phyloP scores from a whole-genome alignment of 202 grass and related monocot species.

The Setaria viridis region DNA sequence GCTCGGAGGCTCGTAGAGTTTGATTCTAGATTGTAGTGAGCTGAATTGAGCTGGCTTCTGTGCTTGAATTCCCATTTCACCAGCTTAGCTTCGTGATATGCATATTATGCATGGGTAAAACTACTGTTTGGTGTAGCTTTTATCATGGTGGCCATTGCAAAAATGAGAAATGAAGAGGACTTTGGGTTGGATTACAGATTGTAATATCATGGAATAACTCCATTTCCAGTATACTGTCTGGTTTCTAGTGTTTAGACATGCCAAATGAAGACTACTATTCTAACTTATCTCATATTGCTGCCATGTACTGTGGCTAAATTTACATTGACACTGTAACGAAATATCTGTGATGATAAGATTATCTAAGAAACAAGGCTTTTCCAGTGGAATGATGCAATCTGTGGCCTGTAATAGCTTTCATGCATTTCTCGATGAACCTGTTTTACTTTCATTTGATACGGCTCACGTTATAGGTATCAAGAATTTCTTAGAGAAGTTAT shows the following conservation, averaged over 20 bases:
- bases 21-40: constrained; percentile 5
- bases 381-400: not conserved
- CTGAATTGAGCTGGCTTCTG: constrained; percentile 29
- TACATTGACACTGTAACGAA: not conserved
- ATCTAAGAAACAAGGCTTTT: not conserved
- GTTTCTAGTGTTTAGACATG: not conserved
- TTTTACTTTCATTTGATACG: not conserved
- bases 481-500: not conserved
- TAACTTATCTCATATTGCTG: not conserved
- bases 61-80: constrained; percentile 24
- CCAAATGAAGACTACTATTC: not conserved
- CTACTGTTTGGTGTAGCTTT: not conserved
- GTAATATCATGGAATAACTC: constrained; percentile 16
- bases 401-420: not conserved
- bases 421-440: not conserved
- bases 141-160: not conserved
- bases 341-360: constrained; percentile 5
- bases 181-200: not conserved
- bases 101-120: not conserved
- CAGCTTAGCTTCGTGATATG: not conserved
- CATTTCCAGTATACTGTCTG: not conserved
- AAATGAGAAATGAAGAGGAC: constrained; percentile 19
- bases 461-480: not conserved
- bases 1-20: not conserved
- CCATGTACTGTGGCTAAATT: not conserved